Conservation (phyloP, 768 basidiomycete species). For the Naematelia encephala region DNA sequence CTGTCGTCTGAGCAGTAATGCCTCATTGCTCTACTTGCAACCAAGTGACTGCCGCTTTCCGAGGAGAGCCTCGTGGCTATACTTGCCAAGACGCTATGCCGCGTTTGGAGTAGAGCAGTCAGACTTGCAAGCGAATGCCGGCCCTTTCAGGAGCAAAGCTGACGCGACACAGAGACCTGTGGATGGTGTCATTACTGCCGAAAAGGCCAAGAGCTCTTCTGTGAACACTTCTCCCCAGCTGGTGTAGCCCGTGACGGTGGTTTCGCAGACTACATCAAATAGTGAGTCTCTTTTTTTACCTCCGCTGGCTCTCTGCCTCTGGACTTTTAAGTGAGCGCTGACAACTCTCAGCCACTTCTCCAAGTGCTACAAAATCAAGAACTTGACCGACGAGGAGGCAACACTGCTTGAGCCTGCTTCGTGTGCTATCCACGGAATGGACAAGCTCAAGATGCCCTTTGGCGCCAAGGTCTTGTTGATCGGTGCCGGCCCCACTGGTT, state of each 20-base stretch:
- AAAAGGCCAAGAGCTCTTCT: conserved; percentile 73
- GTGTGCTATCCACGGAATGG: conserved; percentile 86
- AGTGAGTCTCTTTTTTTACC: conserved; percentile 56
- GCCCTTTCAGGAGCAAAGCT: not conserved
- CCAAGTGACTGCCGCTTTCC: too few relatives aligned
- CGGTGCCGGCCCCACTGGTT: conserved; percentile 88
- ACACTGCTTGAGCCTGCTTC: conserved; percentile 86
- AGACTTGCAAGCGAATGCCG: too few relatives aligned
- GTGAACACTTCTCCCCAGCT: conserved; percentile 76
- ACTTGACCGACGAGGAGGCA: conserved; percentile 80
- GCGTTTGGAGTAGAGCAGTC: too few relatives aligned
- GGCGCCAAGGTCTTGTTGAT: conserved; percentile 79
- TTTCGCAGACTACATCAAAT: conserved; percentile 83
- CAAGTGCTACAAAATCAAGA: conserved; percentile 82
- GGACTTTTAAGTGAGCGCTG: not conserved
- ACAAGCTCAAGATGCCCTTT: conserved; percentile 76
- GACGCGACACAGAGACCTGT: conserved; percentile 53
- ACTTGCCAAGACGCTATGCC: not conserved
- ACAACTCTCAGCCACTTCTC: conserved; percentile 58
- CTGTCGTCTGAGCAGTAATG: too few relatives aligned
- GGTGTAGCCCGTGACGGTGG: conserved; percentile 80
- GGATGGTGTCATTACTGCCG: conserved; percentile 83
- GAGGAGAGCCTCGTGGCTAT: too few relatives aligned
- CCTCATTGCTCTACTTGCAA: too few relatives aligned
- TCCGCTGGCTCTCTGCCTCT: too few relatives aligned